Evolutionary conservation across 2,329 filamentous ascomycete genomes (phyloP).

Genomic region (Parasarocladium wereldwijsianum): DNA sequence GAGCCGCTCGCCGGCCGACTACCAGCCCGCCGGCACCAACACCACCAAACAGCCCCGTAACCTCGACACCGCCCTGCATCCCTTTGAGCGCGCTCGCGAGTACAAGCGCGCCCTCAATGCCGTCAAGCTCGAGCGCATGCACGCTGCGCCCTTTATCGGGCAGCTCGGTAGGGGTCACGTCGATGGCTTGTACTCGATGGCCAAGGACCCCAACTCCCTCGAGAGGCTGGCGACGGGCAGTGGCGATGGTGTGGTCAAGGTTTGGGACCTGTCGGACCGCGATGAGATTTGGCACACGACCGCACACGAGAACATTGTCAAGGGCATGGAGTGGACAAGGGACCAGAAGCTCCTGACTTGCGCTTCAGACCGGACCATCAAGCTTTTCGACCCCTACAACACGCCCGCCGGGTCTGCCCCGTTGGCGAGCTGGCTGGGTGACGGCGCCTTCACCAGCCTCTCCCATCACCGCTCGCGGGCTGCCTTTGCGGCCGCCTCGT

Average conservation of each 20-base stretch:
- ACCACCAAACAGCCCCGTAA: conserved; percentile 53
- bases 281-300: conserved; percentile 64
- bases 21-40: conserved; percentile 52
- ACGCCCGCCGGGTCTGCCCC: conserved; percentile 54
- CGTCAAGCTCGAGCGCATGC: conserved; percentile 88
- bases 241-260: conserved; percentile 87
- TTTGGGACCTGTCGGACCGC: conserved; percentile 60
- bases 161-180: conserved; percentile 86
- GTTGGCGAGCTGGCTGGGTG: conserved; percentile 70
- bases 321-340: conserved; percentile 77
- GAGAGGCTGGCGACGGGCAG: conserved; percentile 68
- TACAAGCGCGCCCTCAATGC: conserved; percentile 49
- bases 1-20: conserved; percentile 46
- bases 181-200: conserved; percentile 68
- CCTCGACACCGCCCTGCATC: conserved; percentile 73
- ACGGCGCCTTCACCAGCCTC: conserved; percentile 67
- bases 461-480: conserved; percentile 69
- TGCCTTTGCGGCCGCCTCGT: conserved; percentile 58
- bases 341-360: conserved; percentile 79
- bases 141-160: conserved; percentile 57
- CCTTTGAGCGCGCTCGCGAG: conserved; percentile 81
- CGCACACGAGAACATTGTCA: conserved; percentile 89
- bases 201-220: conserved; percentile 63
- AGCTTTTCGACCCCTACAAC: conserved; percentile 83
- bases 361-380: conserved; percentile 72